phyloP scores from a whole-genome alignment of 176 grass and related monocot genomes.

The Alopecurus myosuroides region DNA sequence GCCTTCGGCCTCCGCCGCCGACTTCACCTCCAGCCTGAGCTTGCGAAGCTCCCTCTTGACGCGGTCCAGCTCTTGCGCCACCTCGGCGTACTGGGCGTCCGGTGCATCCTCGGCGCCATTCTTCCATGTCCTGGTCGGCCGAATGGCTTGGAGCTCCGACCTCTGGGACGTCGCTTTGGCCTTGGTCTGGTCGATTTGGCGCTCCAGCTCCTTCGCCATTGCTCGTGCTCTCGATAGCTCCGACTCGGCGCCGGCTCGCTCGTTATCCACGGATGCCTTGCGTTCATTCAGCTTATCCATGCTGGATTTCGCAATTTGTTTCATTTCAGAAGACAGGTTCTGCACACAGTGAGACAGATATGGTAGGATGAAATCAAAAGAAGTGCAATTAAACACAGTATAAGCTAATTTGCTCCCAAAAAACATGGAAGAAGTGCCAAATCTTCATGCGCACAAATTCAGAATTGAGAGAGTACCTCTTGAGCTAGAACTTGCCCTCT shows the following conservation, averaged over 20 bases:
- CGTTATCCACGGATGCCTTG: conserved; percentile 45
- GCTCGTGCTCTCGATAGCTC: conserved; percentile 41
- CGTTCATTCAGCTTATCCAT: conserved; percentile 39
- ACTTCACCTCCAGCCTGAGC: conserved; percentile 49
- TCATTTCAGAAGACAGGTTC: conserved; percentile 38
- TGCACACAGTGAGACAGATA: not conserved
- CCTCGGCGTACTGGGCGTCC: conserved; percentile 25
- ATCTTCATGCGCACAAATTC: not conserved
- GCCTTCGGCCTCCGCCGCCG: conserved; percentile 57
- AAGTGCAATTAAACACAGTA: not conserved
- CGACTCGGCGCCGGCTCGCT: conserved; percentile 48
- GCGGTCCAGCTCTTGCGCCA: conserved; percentile 46
- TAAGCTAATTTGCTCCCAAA: not conserved
- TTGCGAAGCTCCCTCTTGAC: conserved; percentile 60
- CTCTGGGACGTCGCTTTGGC: conserved; percentile 32
- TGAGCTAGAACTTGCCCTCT: conserved; percentile 12
- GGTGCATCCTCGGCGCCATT: not conserved
- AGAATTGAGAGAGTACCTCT: conserved; percentile 47
- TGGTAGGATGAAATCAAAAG: not conserved
- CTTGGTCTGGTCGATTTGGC: conserved; percentile 54
- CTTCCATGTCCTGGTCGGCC: not conserved
- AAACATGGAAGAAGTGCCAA: not conserved
- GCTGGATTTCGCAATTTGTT: conserved; percentile 38
- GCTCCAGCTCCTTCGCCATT: conserved; percentile 38
- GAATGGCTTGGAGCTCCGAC: conserved; percentile 10